A percentile compares a stretch with the other conserved stretches of the same genome.
phyloP scores from a whole-genome alignment of 2,329 filamentous ascomycete species.

The Pseudopyrenochaeta lycopersici region DNA sequence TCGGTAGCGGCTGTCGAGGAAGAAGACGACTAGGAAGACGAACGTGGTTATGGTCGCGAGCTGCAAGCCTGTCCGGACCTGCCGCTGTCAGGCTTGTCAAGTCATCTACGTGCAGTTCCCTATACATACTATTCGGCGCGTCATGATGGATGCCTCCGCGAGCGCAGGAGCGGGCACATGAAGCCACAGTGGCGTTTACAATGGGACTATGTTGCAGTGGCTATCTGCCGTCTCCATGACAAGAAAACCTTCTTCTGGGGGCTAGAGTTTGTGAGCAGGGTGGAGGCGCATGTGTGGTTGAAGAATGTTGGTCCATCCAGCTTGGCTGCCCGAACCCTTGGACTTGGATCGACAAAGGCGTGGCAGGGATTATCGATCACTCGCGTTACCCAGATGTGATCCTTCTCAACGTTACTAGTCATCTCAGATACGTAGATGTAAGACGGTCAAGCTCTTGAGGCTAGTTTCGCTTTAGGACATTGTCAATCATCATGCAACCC shows the following conservation, averaged over 20 bases:
- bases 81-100: constrained; percentile 20
- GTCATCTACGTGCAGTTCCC: not conserved
- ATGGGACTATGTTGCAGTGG: constrained; percentile 6
- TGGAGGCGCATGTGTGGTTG: constrained; percentile 14
- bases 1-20: constrained; percentile 88
- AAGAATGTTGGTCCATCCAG: constrained; percentile 14
- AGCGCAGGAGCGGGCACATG: constrained; percentile 18
- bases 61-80: constrained; percentile 75
- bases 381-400: not conserved
- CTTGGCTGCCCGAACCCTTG: constrained; percentile 28
- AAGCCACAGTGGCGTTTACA: constrained; percentile 12
- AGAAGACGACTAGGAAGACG: constrained; percentile 73
- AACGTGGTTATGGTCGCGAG: constrained; percentile 72
- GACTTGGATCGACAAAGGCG: constrained; percentile 22
- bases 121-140: constrained; percentile 49
- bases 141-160: constrained; percentile 42
- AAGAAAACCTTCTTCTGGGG: constrained; percentile 2
- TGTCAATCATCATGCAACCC: too few relatives aligned
- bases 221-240: constrained; percentile 20
- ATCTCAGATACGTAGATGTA: too few relatives aligned
- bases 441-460: too few relatives aligned
- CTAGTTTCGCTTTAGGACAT: too few relatives aligned
- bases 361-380: constrained; percentile 12
- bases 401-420: too few relatives aligned
- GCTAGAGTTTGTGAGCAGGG: constrained; percentile 1